Base-by-base conservation (phyloP, 345 rosid species). In the Linum usitatissimum region DNA sequence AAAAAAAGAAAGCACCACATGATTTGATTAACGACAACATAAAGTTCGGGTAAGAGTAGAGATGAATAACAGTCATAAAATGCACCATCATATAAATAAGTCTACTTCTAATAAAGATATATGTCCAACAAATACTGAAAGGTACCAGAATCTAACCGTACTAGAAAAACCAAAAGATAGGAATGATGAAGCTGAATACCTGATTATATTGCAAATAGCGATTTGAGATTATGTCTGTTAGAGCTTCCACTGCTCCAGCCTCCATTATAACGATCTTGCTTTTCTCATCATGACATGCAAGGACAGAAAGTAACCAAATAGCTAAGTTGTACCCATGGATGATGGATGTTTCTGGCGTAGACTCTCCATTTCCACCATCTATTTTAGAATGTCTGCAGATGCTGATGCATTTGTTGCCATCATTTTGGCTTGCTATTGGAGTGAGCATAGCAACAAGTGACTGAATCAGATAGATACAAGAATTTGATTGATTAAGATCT, bases 241-340 rank as follows among this genome's bases (percentile, higher is more conserved):
- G 83, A 74, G 81, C 86, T 77, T 94, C 97, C 60, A 94, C 65
- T 30, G 91, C 97, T 68, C 89, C 99, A 58, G 97, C 82, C 66
- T 90, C 97, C 97, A 94, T 71, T 72, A 94, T 86, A 30, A 77
- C 83, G 53, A 64, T 78, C 83, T 80, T 90, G 69, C 86, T 83
- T 74, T 79, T 86, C 71, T 79, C 93, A 74, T 88, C 90, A 62
- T 81, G 91, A 76, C 97, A 86, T 19, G 99, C 91, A 78, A 94
- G 92, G 66, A 94, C 81, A 10, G 95, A 82, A 20, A 94, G 95
- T 62, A 94, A 78, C 96, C 96, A 90, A 68, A 83, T 79, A 59
- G 96, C 96, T 64, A 94, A 79, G 76, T 80, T 85, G 49, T 73
- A 78, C 69, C 95, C 99, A 74, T 61, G 77, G 70, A 94, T 80